Evolutionary conservation across 2,329 filamentous ascomycete species (phyloP).

Genomic region (Claviceps sp.): DNA sequence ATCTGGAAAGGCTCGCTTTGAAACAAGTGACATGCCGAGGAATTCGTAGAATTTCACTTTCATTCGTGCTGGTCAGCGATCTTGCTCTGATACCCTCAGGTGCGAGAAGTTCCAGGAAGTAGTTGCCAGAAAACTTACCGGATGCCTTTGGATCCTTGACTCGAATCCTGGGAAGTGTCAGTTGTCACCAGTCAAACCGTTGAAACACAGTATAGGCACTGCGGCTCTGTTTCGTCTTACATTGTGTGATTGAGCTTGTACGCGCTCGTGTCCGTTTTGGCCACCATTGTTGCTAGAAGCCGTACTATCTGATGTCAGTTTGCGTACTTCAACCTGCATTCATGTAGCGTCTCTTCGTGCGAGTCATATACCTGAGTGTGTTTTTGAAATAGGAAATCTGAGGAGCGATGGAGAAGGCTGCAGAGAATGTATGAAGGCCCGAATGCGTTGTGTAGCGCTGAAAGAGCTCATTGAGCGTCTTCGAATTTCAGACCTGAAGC

Average conservation of each 20-base stretch:
- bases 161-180: conserved; percentile 51
- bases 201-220: background rate
- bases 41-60: conserved; percentile 86
- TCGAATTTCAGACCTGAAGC: background rate
- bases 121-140: conserved; percentile 28
- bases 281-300: conserved; percentile 35
- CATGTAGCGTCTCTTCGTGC: background rate
- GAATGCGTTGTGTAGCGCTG: conserved; percentile 14
- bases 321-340: background rate
- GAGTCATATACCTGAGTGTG: background rate
- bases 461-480: conserved; percentile 12
- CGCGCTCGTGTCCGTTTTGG: conserved; percentile 56
- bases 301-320: conserved; percentile 1
- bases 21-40: conserved; percentile 73
- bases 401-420: conserved; percentile 5
- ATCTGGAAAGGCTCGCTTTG: conserved; percentile 71
- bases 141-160: conserved; percentile 87
- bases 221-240: conserved; percentile 29
- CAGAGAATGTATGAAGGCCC: conserved; percentile 11
- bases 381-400: background rate
- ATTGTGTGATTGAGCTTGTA: conserved; percentile 90
- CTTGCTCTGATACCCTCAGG: background rate
- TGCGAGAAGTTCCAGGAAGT: background rate
- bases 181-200: conserved; percentile 6
- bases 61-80: background rate